Evolutionary conservation across 352 stramenopile genomes (phyloP).

Genomic region (Globisporangium viniferum): DNA sequence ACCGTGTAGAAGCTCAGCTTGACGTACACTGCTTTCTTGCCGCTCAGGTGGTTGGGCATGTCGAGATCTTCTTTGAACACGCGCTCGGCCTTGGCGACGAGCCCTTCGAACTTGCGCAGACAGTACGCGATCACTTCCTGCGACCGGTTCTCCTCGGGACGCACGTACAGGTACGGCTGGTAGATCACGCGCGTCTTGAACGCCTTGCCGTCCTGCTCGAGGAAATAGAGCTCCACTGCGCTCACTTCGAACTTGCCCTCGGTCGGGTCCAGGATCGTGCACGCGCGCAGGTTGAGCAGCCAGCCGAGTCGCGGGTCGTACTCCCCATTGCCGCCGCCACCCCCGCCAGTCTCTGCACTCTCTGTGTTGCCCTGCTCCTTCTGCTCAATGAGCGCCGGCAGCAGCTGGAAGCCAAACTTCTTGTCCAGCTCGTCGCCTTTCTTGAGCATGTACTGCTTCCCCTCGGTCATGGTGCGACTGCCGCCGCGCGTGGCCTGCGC

Average conservation of each 20-base stretch:
- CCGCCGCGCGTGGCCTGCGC: slow-evolving; percentile 28
- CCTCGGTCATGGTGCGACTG: slow-evolving; percentile 50
- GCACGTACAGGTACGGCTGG: slow-evolving; percentile 97
- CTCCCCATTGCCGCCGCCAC: background rate
- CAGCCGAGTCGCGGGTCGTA: slow-evolving; percentile 49
- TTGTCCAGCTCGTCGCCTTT: slow-evolving; percentile 69
- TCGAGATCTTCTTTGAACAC: slow-evolving; percentile 91
- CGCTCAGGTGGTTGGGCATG: slow-evolving; percentile 86
- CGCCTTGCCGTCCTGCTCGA: slow-evolving; percentile 89
- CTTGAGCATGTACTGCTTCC: slow-evolving; percentile 51
- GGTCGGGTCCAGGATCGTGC: slow-evolving; percentile 45
- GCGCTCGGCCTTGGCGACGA: slow-evolving; percentile 69
- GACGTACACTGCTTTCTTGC: slow-evolving; percentile 84
- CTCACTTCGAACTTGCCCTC: slow-evolving; percentile 82
- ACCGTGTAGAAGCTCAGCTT: slow-evolving; percentile 91
- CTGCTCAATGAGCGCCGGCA: slow-evolving; percentile 55
- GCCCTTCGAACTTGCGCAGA: slow-evolving; percentile 79
- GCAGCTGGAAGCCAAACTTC: slow-evolving; percentile 64
- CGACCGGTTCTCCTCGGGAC: slow-evolving; percentile 48
- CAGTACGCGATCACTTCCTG: slow-evolving; percentile 83
- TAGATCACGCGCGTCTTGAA: slow-evolving; percentile 97
- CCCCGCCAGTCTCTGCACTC: background rate
- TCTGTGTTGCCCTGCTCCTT: slow-evolving; percentile 27
- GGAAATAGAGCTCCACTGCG: slow-evolving; percentile 94
- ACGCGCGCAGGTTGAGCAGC: slow-evolving; percentile 69